Conservation (phyloP, 768 basidiomycete species). For the Serpula lacrymans region DNA sequence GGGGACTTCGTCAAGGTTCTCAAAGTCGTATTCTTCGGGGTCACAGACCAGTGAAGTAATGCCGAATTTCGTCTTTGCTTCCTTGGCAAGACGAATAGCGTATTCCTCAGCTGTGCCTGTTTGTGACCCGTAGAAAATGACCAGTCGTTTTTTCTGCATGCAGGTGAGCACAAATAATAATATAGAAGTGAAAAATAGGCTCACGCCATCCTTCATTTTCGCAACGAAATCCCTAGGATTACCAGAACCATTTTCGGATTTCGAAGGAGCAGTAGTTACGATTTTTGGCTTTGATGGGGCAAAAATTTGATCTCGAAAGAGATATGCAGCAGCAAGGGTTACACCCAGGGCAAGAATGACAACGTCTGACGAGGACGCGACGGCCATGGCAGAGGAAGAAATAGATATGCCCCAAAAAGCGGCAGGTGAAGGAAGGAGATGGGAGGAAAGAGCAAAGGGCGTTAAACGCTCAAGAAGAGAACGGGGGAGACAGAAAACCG, state of each 20-base stretch:
- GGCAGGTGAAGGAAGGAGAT: conserved; percentile 4
- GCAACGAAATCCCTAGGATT: conserved; percentile 94
- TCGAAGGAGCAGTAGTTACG: conserved; percentile 43
- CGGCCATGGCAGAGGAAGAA: conserved; percentile 44
- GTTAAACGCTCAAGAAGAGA: conserved; percentile 2
- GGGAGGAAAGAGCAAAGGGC: conserved; percentile 7
- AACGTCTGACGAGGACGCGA: conserved; percentile 67
- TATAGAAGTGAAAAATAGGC: conserved; percentile 27
- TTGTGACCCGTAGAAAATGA: conserved; percentile 98
- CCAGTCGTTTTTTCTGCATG: conserved; percentile 87
- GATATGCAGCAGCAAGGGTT: conserved; percentile 70
- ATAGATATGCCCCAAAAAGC: conserved; percentile 6
- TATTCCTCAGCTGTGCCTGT: conserved; percentile 99
- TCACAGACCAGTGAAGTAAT: conserved; percentile 95
- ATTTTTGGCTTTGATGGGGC: conserved; percentile 61
- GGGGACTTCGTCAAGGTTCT: conserved; percentile 88
- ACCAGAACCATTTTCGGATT: conserved; percentile 57
- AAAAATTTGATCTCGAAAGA: conserved; percentile 82
- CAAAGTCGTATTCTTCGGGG: conserved; percentile 98
- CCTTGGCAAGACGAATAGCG: conserved; percentile 95
- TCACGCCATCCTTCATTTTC: conserved; percentile 91
- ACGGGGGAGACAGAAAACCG: conserved; percentile 6
- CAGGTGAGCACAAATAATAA: conserved; percentile 8
- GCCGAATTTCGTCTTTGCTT: conserved; percentile 95
- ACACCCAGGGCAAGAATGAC: conserved; percentile 71